A percentile compares a stretch with the other conserved stretches of the same genome.
phyloP scores from a whole-genome alignment of 176 grass and related monocot species.

The Musa beccarii region DNA sequence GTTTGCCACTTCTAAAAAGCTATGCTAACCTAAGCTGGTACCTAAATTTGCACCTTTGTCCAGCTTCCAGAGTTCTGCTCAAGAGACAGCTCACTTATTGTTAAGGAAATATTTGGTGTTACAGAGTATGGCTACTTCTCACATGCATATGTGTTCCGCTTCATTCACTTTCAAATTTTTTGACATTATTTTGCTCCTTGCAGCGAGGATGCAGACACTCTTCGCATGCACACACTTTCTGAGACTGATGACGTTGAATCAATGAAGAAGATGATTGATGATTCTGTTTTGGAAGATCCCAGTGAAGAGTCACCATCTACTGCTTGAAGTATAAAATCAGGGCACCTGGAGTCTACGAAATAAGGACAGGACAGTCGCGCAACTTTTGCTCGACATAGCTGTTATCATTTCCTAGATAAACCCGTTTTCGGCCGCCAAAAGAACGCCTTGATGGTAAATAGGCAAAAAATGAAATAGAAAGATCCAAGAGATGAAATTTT shows the following conservation, averaged over 20 bases:
- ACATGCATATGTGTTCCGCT: conserved; percentile 4
- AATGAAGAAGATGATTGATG: conserved; percentile 60
- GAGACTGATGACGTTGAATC: conserved; percentile 64
- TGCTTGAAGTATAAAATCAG: not conserved
- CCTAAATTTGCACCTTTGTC: conserved; percentile 22
- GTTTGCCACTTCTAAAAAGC: not conserved
- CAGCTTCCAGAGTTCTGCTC: conserved; percentile 93
- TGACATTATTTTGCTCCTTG: conserved; percentile 16
- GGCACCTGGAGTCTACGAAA: not conserved
- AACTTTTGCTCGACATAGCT: not conserved
- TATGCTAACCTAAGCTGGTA: not conserved
- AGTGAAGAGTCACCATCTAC: conserved; percentile 4
- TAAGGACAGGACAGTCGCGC: not conserved
- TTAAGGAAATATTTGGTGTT: conserved; percentile 96
- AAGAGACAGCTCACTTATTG: conserved; percentile 55
- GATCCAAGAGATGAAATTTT: not conserved
- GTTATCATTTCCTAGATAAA: not conserved
- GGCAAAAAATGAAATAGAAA: not conserved
- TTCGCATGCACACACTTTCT: conserved; percentile 54
- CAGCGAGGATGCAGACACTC: conserved; percentile 85
- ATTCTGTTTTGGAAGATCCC: conserved; percentile 31
- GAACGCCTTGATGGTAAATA: not conserved
- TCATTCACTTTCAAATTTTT: conserved; percentile 2
- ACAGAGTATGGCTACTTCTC: conserved; percentile 57
- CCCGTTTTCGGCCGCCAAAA: not conserved